phyloP scores from a whole-genome alignment of 2,329 filamentous ascomycete species.

The Ophiostoma sp. region DNA sequence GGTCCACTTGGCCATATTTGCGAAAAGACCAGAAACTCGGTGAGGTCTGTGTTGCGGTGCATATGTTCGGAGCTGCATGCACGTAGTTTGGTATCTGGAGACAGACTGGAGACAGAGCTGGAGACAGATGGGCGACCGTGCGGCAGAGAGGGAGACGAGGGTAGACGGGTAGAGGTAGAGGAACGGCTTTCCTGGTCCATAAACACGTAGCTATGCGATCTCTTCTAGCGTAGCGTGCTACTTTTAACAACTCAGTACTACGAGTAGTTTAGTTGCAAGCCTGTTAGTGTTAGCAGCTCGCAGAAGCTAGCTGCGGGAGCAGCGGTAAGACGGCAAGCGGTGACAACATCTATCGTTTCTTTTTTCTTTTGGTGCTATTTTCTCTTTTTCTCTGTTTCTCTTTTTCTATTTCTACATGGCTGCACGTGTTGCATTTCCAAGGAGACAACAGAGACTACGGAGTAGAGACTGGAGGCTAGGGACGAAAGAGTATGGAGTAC shows the following conservation, averaged over 20 bases:
- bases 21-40: slow-evolving; percentile 8
- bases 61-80: not conserved
- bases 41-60: slow-evolving; percentile 6
- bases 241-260: too few species aligned
- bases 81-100: not conserved
- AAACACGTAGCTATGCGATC: too few species aligned
- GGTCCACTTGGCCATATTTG: not conserved
- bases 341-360: not conserved
- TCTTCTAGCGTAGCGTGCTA: too few species aligned
- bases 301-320: slow-evolving; percentile 15
- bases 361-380: not conserved
- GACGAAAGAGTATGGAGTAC: not conserved
- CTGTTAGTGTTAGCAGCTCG: too few species aligned
- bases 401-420: slow-evolving; percentile 7
- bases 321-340: slow-evolving; percentile 19
- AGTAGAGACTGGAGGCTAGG: not conserved
- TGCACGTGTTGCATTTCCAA: slow-evolving; percentile 5
- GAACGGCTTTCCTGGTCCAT: too few species aligned
- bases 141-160: too few species aligned
- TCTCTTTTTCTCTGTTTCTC: not conserved
- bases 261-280: too few species aligned
- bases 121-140: too few species aligned
- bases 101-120: not conserved
- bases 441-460: not conserved
- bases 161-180: too few species aligned